These are phyloP conservation scores for Fraxinus angustifolia DNA, from an alignment of 305 asterid species.

Conservation along the genomic window DNA sequence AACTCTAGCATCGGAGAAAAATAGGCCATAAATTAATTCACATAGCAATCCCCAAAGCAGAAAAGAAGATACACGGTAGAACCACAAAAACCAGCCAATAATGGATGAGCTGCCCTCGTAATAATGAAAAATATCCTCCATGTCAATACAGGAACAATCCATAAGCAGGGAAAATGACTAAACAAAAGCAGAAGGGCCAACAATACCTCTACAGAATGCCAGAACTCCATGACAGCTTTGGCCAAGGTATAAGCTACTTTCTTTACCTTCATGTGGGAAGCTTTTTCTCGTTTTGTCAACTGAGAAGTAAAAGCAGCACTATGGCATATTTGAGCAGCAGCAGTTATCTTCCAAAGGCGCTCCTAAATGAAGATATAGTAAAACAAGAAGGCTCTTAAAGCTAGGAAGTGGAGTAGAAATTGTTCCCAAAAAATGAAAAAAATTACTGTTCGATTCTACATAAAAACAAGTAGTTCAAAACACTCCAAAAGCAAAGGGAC, in stretches of 20 bases:
- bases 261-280: constrained; percentile 45
- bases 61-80: constrained; percentile 4
- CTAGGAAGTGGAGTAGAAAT: constrained; percentile 7
- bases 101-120: constrained; percentile 14
- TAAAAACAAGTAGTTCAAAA: not conserved
- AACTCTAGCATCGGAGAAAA: not conserved
- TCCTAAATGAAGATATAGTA: constrained; percentile 49
- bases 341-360: constrained; percentile 87
- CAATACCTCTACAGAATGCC: constrained; percentile 72
- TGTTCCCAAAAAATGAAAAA: not conserved
- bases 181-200: not conserved
- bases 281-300: constrained; percentile 45
- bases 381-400: constrained; percentile 19
- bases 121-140: not conserved
- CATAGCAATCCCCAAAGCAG: constrained; percentile 15
- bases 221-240: constrained; percentile 74
- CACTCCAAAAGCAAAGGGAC: constrained; percentile 16
- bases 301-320: constrained; percentile 51
- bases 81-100: constrained; percentile 9
- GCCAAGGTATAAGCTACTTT: constrained; percentile 64
- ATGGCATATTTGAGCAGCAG: constrained; percentile 63
- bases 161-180: not conserved
- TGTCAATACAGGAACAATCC: constrained; percentile 6
- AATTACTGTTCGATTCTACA: not conserved
- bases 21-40: not conserved